Conservation (phyloP, 2,329 filamentous ascomycete species). For the Tolypocladium endophyticum region DNA sequence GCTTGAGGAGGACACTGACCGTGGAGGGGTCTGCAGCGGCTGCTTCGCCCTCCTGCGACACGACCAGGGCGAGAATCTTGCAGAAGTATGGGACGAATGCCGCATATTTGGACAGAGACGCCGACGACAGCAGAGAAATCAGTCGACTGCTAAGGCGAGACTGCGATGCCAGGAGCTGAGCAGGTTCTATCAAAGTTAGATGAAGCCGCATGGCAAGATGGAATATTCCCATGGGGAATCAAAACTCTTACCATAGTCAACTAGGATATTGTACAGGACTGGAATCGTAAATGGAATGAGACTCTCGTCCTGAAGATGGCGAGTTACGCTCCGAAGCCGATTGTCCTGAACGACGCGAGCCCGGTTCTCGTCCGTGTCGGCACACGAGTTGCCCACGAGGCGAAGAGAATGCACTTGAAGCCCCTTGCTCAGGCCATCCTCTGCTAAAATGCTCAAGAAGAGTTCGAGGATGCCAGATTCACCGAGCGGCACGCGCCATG, state of each 20-base stretch:
- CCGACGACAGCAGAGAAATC: conserved; percentile 36
- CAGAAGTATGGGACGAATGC: conserved; percentile 41
- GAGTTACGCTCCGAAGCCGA: conserved; percentile 35
- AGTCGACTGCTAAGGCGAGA: conserved; percentile 38
- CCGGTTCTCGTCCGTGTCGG: conserved; percentile 53
- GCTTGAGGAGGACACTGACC: conserved; percentile 35
- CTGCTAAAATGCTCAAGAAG: conserved; percentile 37
- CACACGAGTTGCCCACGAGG: conserved; percentile 51
- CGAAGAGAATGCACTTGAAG: conserved; percentile 46
- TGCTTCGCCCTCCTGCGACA: conserved; percentile 39
- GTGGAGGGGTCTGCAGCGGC: conserved; percentile 32
- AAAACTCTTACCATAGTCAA: conserved; percentile 46
- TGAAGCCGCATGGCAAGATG: neutral
- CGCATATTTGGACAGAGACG: conserved; percentile 28
- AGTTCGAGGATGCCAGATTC: conserved; percentile 47
- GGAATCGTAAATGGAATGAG: conserved; percentile 44
- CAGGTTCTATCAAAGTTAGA: conserved; percentile 33
- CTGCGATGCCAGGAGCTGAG: conserved; percentile 44
- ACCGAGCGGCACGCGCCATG: conserved; percentile 46
- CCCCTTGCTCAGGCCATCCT: conserved; percentile 24
- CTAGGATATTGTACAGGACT: conserved; percentile 51
- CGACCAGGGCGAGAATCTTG: conserved; percentile 45
- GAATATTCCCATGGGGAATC: neutral
- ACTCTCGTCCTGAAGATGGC: conserved; percentile 34
- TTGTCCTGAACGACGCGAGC: conserved; percentile 40